Conservation (phyloP, 106 monocot genomes). For the Apostasia ramifera region DNA sequence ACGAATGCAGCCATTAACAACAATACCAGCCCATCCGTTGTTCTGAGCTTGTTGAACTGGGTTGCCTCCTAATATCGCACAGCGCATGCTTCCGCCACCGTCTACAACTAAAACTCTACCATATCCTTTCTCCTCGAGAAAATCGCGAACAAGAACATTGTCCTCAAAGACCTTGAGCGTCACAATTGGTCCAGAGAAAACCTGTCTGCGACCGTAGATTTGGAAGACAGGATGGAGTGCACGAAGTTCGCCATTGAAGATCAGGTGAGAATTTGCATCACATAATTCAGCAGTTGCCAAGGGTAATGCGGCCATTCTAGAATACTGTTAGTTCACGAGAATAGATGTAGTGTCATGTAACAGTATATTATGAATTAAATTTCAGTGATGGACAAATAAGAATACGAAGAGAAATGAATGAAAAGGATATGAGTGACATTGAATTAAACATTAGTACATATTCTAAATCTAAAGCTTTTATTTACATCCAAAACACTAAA, state of each 20-base stretch:
- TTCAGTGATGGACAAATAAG: no score
- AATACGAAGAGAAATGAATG: no score
- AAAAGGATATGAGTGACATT: no score
- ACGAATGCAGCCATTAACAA: slow-evolving; percentile 22
- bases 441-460: no score
- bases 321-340: neutral
- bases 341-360: neutral
- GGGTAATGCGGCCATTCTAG: slow-evolving; percentile 14
- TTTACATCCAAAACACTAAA: no score
- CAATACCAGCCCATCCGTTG: slow-evolving; percentile 27
- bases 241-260: slow-evolving; percentile 19
- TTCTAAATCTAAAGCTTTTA: no score
- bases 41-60: slow-evolving; percentile 21
- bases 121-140: slow-evolving; percentile 20
- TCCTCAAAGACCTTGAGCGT: slow-evolving; percentile 30
- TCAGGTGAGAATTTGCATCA: slow-evolving; percentile 18
- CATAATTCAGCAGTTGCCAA: slow-evolving; percentile 21
- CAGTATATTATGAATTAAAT: no score
- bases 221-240: slow-evolving; percentile 24
- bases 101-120: slow-evolving; percentile 26
- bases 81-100: slow-evolving; percentile 19
- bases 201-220: slow-evolving; percentile 19
- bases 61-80: slow-evolving; percentile 25
- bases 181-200: slow-evolving; percentile 18
- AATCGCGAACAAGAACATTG: slow-evolving; percentile 20